Base-by-base conservation (phyloP, 371 early-diverging fungal genomes). In the Apophysomyces variabilis region DNA sequence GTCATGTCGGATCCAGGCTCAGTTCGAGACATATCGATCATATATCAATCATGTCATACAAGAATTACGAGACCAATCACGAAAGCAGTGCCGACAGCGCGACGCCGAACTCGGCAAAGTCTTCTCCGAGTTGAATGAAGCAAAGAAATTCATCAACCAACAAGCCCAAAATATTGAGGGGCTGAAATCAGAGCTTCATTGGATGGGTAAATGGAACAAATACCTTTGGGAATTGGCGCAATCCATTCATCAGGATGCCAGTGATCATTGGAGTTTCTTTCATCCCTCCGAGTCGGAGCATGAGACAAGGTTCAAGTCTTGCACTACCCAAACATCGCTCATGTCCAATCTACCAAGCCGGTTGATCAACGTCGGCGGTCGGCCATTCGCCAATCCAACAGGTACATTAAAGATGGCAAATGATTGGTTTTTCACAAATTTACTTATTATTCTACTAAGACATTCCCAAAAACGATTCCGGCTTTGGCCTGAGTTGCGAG, bases 71-170 rank as follows among this genome's bases (percentile, higher is more conserved):
- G 50, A 60, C 38, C 64, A 66, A 62, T 60, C 41, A n/a, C 13
- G 7, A 66, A 70, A 43, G 60, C 67, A 58, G 38, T 63, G 1
- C 62, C 60, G 60, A 62, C 68, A 67, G 58, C 60, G 47, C 38
- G 61, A 68, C 8, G 38, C 26, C 58, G 74, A 74, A 46, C 60
- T 68, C 21, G 68, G 70, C 32, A 21, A 38, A 13, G 21, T 75
- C 32, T 37, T 69, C 45, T 63, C 46, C 11, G 79, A 79, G 32
- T 58, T 79, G n/a, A 61, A 64, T 37, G 66, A 77, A 37, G 77
- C 80, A 8, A 79, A 79, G 50, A 74, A 71, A 38, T 79, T 77
- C 26, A 75, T 79, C 9, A 79, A 79, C 38, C 56, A 58, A 4
- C 80, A 79, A 57, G 80, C 80, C 1, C 67, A 65, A 45, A 57